These are phyloP conservation scores for Monilinia fructicola DNA, from an alignment of 2,329 filamentous ascomycete species.

Conservation along the genomic window DNA sequence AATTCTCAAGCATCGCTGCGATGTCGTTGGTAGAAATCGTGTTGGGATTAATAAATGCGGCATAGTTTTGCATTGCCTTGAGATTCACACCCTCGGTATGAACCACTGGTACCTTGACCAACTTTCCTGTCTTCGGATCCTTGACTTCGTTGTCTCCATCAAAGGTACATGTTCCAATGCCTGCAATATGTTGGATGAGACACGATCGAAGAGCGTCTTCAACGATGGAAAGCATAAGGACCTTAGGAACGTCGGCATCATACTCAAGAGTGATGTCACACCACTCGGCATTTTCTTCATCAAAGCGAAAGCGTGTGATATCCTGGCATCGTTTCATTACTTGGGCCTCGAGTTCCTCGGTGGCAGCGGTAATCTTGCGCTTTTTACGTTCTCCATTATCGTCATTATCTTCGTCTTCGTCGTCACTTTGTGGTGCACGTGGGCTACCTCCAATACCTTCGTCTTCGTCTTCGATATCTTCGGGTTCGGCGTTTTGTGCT, in stretches of 20 bases:
- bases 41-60: conserved; percentile 82
- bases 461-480: conserved; percentile 53
- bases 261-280: conserved; percentile 85
- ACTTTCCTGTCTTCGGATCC: conserved; percentile 50
- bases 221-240: conserved; percentile 89
- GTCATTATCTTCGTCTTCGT: conserved; percentile 43
- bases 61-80: conserved; percentile 83
- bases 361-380: conserved; percentile 31
- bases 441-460: conserved; percentile 54
- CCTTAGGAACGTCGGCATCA: conserved; percentile 75
- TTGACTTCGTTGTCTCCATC: conserved; percentile 58
- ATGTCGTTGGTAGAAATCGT: conserved; percentile 91
- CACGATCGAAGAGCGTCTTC: conserved; percentile 76
- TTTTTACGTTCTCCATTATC: conserved; percentile 31
- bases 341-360: conserved; percentile 55
- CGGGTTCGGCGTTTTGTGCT: conserved; percentile 55
- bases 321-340: conserved; percentile 64
- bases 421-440: conserved; percentile 39
- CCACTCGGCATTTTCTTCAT: conserved; percentile 69
- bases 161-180: conserved; percentile 70
- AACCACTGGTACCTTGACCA: conserved; percentile 57
- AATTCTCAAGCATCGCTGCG: conserved; percentile 75
- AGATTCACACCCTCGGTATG: conserved; percentile 86
- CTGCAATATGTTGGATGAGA: conserved; percentile 82
- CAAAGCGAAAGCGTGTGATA: conserved; percentile 76